Evolutionary conservation across 2,329 filamentous ascomycete genomes (phyloP).

Genomic region (Harringtonia aguacate): DNA sequence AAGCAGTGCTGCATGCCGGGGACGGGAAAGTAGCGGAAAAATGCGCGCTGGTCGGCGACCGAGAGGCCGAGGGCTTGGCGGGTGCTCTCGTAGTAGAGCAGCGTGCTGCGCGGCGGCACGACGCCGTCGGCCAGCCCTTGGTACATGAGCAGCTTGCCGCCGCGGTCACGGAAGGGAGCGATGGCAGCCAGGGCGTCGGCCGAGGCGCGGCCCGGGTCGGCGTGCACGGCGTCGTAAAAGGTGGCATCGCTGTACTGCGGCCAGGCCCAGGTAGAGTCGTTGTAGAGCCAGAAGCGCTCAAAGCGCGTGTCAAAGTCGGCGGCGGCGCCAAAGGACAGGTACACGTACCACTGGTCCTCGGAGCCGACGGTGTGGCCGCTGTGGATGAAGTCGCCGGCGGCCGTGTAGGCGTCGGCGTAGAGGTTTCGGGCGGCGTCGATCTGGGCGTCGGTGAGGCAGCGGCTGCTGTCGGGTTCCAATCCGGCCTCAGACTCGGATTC

Average conservation of each 20-base stretch:
- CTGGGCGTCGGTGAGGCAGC: slow-evolving; percentile 9
- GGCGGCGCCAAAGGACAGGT: slow-evolving; percentile 12
- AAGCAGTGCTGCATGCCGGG: slow-evolving; percentile 41
- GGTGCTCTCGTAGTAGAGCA: slow-evolving; percentile 22
- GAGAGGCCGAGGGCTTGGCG: slow-evolving; percentile 22
- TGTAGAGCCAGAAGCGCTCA: slow-evolving; percentile 16
- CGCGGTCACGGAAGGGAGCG: slow-evolving; percentile 17
- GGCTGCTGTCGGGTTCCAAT: too few species aligned
- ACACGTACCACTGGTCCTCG: slow-evolving; percentile 20
- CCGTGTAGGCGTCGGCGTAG: too few species aligned
- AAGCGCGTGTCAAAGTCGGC: slow-evolving; percentile 16
- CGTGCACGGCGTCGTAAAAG: slow-evolving; percentile 14
- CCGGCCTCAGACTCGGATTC: neutral
- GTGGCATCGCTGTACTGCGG: slow-evolving; percentile 17
- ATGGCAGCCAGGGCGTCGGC: slow-evolving; percentile 18
- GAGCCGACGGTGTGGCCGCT: slow-evolving; percentile 33
- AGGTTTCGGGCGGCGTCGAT: slow-evolving; percentile 4
- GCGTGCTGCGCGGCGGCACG: slow-evolving; percentile 20
- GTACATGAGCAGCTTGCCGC: slow-evolving; percentile 30
- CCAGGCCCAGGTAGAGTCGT: slow-evolving; percentile 20
- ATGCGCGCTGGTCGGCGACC: slow-evolving; percentile 26
- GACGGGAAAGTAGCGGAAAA: slow-evolving; percentile 39
- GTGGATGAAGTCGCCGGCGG: too few species aligned
- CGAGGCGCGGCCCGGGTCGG: slow-evolving; percentile 19
- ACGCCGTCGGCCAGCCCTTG: slow-evolving; percentile 29